Evolutionary conservation across 805 yeast species (phyloP).

Genomic region (Lipomyces sp.): DNA sequence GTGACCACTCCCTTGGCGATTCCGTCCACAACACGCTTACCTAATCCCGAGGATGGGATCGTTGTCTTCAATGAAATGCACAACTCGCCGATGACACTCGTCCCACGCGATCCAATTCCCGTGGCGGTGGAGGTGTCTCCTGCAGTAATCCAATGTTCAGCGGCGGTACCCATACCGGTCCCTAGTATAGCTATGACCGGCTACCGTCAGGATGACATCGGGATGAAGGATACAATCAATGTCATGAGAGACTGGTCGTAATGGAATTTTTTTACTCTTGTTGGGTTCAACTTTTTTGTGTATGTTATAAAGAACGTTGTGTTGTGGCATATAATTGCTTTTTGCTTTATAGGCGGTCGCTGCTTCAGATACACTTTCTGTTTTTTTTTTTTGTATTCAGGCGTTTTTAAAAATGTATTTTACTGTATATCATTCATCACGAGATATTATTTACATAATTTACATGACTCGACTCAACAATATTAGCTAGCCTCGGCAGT

Average conservation of each 20-base stretch:
- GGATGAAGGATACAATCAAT: not conserved
- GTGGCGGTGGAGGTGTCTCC: not conserved
- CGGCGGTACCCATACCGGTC: not conserved
- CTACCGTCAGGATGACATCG: not conserved
- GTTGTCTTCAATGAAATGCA: not conserved
- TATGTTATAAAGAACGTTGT: not conserved
- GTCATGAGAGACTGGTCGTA: not conserved
- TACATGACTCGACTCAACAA: not conserved
- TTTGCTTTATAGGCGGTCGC: not conserved
- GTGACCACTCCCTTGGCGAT: not conserved
- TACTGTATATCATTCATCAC: not conserved
- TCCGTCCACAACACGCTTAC: not conserved
- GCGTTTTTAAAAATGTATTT: not conserved
- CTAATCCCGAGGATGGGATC: not conserved
- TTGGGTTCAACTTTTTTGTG: not conserved
- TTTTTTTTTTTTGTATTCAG: not conserved
- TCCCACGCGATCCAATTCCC: not conserved
- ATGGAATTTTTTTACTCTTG: not conserved
- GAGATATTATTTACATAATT: conserved; percentile 7
- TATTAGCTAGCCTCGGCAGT: not conserved
- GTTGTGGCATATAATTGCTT: not conserved
- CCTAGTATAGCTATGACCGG: not conserved
- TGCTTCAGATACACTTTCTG: not conserved
- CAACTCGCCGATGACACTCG: not conserved
- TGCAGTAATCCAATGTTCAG: not conserved